These are phyloP conservation scores for Plasmopara halstedii DNA, from an alignment of 352 stramenopile species.

Conservation along the genomic window DNA sequence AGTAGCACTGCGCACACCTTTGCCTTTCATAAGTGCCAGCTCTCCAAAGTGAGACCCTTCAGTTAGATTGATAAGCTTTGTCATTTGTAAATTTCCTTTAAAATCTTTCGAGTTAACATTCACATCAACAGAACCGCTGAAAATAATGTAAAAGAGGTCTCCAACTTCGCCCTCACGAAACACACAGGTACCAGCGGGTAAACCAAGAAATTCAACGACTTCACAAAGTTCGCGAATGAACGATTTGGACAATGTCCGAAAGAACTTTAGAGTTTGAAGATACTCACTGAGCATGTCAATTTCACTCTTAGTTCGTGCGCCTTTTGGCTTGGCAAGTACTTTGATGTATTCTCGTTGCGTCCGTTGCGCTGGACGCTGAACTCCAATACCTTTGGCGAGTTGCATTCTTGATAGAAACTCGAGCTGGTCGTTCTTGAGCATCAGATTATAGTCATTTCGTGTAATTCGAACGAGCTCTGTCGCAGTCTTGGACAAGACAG, in stretches of 20 bases:
- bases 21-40: constrained; percentile 67
- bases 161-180: constrained; percentile 66
- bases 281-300: constrained; percentile 62
- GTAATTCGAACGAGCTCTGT: constrained; percentile 60
- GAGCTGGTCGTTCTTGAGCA: constrained; percentile 66
- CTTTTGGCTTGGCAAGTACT: constrained; percentile 46
- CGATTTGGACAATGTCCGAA: constrained; percentile 44
- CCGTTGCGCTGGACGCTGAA: constrained; percentile 13
- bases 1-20: constrained; percentile 59
- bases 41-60: constrained; percentile 66
- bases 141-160: constrained; percentile 73
- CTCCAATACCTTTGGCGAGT: constrained; percentile 29
- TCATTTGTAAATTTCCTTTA: constrained; percentile 41
- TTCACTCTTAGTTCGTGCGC: constrained; percentile 37
- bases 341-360: constrained; percentile 48
- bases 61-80: constrained; percentile 62
- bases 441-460: constrained; percentile 60
- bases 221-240: constrained; percentile 63
- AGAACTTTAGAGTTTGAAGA: constrained; percentile 71
- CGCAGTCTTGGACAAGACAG: constrained; percentile 43
- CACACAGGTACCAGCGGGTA: constrained; percentile 33
- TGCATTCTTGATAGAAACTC: constrained; percentile 62
- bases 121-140: constrained; percentile 60
- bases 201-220: constrained; percentile 47
- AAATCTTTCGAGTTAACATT: constrained; percentile 53